Base-by-base conservation (phyloP, 805 yeast species). In the Myxozyma geophila region DNA sequence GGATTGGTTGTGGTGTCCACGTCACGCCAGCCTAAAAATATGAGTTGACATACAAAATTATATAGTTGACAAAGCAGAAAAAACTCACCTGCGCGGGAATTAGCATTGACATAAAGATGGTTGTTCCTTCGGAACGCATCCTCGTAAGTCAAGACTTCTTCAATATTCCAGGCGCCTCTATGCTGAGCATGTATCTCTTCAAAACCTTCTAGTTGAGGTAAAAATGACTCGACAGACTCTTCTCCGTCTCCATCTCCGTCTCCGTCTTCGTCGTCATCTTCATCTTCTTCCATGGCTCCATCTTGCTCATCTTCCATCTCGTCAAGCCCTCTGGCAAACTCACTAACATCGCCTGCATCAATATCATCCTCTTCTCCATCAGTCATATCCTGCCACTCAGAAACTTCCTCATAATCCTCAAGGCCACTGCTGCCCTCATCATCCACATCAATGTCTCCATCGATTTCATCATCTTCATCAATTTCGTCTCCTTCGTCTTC, bases 401-500 rank as follows among this genome's bases (percentile, higher is more conserved):
- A 48, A 28, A 53, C 60, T 17, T 60, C 62, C 23, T 58, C 64
- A 37, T 62, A 49, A 37, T 69, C 71, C 37, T 63, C 69, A 21
- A 56, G 36, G 23, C 69, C 75, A 8, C 62, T 72, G 37, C 69
- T 71, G 37, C 69, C 74, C 17, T 67, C 72, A 5, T 73, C 65
- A n/a, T 73, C 73, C 40, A 73, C 69, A 23, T 71, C 76, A 23
- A 39, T 53, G 13, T 48, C 67, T 19, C 40, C 61, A 13, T 19
- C 70, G 8, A 54, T 70, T 1, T 64, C 74, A 12, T 67, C 73
- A 7, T 73, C 67, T 8, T 73, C 73, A 19, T 75, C 70, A n/a
- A 21, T 70, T 17, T 41, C 55, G 48, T 67, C 81, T 47, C 73
- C 75, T 4, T 73, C 78, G 39, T 67, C 72, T 6, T 67, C 71